Conservation (phyloP, 1,284 basidiomycete genomes). For the Trametes sp. region DNA sequence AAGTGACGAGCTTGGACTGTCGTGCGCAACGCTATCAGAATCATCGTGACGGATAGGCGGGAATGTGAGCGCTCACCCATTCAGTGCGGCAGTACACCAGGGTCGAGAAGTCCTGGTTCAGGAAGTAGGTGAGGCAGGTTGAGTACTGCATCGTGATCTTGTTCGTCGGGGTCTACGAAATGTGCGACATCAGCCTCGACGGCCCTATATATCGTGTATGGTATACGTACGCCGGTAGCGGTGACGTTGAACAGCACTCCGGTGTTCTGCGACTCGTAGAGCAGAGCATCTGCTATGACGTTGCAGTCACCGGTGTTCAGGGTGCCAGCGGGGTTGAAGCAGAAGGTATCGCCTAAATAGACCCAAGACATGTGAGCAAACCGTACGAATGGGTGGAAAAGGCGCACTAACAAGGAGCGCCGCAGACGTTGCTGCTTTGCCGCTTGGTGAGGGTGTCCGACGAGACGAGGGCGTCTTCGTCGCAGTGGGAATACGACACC, state of each 20-base stretch:
- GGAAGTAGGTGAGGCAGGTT: slow-evolving; percentile 39
- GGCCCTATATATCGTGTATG: background rate
- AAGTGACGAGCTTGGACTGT: slow-evolving; percentile 43
- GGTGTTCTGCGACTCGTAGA: slow-evolving; percentile 54
- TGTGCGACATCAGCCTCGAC: background rate
- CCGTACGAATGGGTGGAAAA: background rate
- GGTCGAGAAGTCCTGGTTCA: slow-evolving; percentile 37
- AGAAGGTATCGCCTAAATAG: slow-evolving; percentile 48
- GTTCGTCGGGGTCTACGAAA: slow-evolving; percentile 27
- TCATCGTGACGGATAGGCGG: background rate
- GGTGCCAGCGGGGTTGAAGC: slow-evolving; percentile 52
- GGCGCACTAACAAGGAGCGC: slow-evolving; percentile 46
- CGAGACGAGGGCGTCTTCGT: slow-evolving; percentile 25
- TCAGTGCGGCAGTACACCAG: slow-evolving; percentile 41
- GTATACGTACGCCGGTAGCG: slow-evolving; percentile 20
- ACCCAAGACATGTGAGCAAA: background rate
- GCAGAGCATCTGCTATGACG: slow-evolving; percentile 56
- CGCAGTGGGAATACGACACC: slow-evolving; percentile 43
- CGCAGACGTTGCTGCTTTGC: slow-evolving; percentile 48
- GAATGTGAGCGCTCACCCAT: slow-evolving; percentile 36
- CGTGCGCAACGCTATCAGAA: no score
- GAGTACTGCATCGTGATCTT: slow-evolving; percentile 39
- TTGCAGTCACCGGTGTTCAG: slow-evolving; percentile 55
- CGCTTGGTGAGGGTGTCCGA: slow-evolving; percentile 28
- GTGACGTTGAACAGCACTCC: slow-evolving; percentile 41